phyloP scores from a whole-genome alignment of 1,284 basidiomycete species.

The Gymnopus androsaceus region DNA sequence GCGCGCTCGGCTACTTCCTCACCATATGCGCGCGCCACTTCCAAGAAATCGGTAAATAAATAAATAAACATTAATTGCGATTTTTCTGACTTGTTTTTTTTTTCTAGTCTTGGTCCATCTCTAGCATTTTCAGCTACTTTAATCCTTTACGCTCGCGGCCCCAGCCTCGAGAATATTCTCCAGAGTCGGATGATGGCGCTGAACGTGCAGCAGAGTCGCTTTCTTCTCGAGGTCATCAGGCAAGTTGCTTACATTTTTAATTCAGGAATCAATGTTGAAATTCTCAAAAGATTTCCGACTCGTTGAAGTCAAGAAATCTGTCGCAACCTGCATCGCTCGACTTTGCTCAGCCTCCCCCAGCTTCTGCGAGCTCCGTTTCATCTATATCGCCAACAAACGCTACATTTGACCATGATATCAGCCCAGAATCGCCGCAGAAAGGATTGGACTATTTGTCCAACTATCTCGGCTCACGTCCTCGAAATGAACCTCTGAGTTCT shows the following conservation, averaged over 20 bases:
- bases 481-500: constrained; percentile 34
- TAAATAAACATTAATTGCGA: not conserved
- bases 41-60: constrained; percentile 48
- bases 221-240: constrained; percentile 34
- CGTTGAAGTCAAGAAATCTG: not conserved
- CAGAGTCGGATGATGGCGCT: constrained; percentile 22
- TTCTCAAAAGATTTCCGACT: not conserved
- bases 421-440: constrained; percentile 27
- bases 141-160: constrained; percentile 43
- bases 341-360: not conserved
- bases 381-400: constrained; percentile 20
- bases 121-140: constrained; percentile 46
- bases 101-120: constrained; percentile 53
- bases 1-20: constrained; percentile 32
- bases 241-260: constrained; percentile 16
- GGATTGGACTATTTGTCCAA: constrained; percentile 25
- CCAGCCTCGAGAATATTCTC: constrained; percentile 9
- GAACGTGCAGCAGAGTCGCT: constrained; percentile 28
- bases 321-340: not conserved
- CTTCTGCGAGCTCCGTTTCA: constrained; percentile 3
- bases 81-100: constrained; percentile 16
- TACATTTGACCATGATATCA: constrained; percentile 24
- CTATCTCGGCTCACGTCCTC: not conserved
- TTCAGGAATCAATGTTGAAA: too few relatives aligned
- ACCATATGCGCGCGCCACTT: constrained; percentile 38